phyloP scores from a whole-genome alignment of 2,329 filamentous ascomycete genomes.

The Madurella fahalii region DNA sequence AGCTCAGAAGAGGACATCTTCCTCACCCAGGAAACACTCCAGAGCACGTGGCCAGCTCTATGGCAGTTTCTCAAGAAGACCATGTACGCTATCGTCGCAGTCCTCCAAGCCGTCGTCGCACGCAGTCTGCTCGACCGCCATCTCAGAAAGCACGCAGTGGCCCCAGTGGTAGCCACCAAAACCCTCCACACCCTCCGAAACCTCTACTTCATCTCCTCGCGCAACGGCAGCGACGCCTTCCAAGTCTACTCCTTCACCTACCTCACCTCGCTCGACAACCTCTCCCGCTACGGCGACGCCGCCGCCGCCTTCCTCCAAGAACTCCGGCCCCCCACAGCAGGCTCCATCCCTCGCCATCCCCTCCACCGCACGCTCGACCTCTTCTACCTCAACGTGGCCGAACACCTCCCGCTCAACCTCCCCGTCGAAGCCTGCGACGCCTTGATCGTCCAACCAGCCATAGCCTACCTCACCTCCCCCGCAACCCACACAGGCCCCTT shows the following conservation, averaged over 20 bases:
- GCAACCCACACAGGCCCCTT: constrained; percentile 34
- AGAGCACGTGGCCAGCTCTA: constrained; percentile 64
- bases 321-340: constrained; percentile 51
- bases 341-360: constrained; percentile 58
- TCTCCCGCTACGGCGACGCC: constrained; percentile 65
- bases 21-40: constrained; percentile 61
- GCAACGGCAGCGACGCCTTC: constrained; percentile 68
- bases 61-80: constrained; percentile 73
- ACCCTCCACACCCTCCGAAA: constrained; percentile 71
- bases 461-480: constrained; percentile 60
- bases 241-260: constrained; percentile 84
- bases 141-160: constrained; percentile 43
- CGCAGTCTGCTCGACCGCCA: constrained; percentile 52
- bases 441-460: constrained; percentile 69
- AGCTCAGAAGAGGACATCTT: constrained; percentile 58
- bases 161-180: constrained; percentile 64
- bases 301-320: constrained; percentile 63
- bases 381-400: constrained; percentile 82
- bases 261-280: constrained; percentile 74
- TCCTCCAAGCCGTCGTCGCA: constrained; percentile 69
- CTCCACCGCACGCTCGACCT: constrained; percentile 72
- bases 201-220: constrained; percentile 75
- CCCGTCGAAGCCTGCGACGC: constrained; percentile 64
- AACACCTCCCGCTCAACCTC: constrained; percentile 73
- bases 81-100: constrained; percentile 70